Conservation (phyloP, 2,329 filamentous ascomycete genomes). For the Parascedosporium putredinis region DNA sequence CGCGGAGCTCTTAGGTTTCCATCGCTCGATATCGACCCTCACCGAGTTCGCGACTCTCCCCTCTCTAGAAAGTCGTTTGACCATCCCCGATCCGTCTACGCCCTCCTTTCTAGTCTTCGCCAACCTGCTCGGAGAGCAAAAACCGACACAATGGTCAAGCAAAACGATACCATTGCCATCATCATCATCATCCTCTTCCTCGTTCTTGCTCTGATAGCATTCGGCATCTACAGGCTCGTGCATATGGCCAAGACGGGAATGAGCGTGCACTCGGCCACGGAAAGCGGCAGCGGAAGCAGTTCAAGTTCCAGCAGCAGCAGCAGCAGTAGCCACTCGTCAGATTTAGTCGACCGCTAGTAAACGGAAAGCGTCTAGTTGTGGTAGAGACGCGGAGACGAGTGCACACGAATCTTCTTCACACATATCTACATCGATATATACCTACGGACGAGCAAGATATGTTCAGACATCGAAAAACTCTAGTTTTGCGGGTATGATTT, state of each 20-base stretch:
- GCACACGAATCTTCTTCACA: too few species aligned
- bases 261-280: conserved; percentile 2
- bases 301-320: conserved; percentile 11
- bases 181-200: conserved; percentile 59
- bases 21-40: too few species aligned
- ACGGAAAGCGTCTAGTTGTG: too few species aligned
- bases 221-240: conserved; percentile 54
- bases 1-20: too few species aligned
- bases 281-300: conserved; percentile 2
- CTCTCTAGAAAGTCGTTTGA: too few species aligned
- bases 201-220: conserved; percentile 48
- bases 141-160: conserved; percentile 41
- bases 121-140: conserved; percentile 3
- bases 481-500: too few species aligned
- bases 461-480: too few species aligned
- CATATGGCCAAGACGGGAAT: conserved; percentile 16
- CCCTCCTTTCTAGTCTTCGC: conserved; percentile 1
- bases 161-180: conserved; percentile 58
- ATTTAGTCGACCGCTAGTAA: conserved; percentile 1
- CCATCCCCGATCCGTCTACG: too few species aligned
- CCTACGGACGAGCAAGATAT: too few species aligned
- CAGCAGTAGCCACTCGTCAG: background rate
- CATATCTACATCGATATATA: too few species aligned
- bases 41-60: too few species aligned
- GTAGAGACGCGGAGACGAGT: too few species aligned